phyloP scores from a whole-genome alignment of 2,329 filamentous ascomycete genomes.

The Hawksworthiomyces lignivorus region DNA sequence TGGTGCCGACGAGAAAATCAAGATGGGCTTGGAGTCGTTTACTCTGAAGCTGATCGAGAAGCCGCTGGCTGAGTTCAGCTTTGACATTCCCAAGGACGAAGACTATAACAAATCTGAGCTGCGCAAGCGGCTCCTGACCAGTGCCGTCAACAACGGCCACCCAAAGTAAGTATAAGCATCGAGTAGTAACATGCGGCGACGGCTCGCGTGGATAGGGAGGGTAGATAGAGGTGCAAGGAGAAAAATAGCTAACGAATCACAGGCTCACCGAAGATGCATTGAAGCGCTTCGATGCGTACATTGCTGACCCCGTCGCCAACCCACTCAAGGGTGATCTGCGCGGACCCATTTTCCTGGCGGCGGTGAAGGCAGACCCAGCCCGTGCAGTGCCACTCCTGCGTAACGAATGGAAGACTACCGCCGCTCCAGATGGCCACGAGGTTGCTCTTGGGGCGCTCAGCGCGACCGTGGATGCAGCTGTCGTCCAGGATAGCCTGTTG shows the following conservation, averaged over 20 bases:
- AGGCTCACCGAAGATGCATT: constrained; percentile 67
- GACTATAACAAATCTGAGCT: constrained; percentile 77
- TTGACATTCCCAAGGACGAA: constrained; percentile 72
- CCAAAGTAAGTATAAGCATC: constrained; percentile 48
- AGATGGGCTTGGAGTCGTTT: constrained; percentile 69
- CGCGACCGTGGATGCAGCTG: constrained; percentile 57
- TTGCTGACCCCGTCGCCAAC: constrained; percentile 55
- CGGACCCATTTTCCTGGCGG: constrained; percentile 70
- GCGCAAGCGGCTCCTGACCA: constrained; percentile 70
- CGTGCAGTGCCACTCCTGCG: constrained; percentile 67
- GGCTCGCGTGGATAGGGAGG: too few relatives aligned
- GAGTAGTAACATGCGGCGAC: too few relatives aligned
- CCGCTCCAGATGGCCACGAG: constrained; percentile 85
- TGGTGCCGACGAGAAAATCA: constrained; percentile 63
- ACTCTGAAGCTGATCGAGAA: constrained; percentile 67
- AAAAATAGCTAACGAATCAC: constrained; percentile 6
- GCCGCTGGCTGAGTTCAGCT: constrained; percentile 73
- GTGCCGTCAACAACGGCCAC: constrained; percentile 71
- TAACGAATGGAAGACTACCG: constrained; percentile 75
- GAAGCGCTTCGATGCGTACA: constrained; percentile 74
- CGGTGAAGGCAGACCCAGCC: constrained; percentile 61
- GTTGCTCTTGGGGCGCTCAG: constrained; percentile 73
- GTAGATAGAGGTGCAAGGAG: too few relatives aligned
- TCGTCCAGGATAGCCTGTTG: constrained; percentile 59
- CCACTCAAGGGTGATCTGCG: constrained; percentile 78